Evolutionary conservation across 305 asterid genomes (phyloP), one percentile per base, ranked within the genome.

Genomic region (Solanum hybrid): DNA sequence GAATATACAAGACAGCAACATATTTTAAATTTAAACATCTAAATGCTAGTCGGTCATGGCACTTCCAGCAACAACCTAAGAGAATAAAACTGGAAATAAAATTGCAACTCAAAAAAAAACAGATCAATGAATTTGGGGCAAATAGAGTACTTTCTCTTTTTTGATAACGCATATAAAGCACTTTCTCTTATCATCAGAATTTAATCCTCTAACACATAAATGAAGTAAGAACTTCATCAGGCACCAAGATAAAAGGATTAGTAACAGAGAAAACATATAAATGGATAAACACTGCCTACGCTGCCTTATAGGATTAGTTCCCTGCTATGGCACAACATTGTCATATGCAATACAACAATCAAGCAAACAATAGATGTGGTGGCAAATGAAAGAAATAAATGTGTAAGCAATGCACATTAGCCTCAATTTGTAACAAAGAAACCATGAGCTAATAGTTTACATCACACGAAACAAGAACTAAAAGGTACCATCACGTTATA

Each of bases 401-500:
- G 13, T 31, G 71, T 6, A 56, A 19, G n/a, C 76, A 22, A 85
- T 13, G 42, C 6, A 22, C 45, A 56, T 85, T 31, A 31, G 45
- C 87, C 38, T 81, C 69, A 27, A 81, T 26, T 40, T 40, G 86
- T 26, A 27, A 26, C 32, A 81, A 27, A 27, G 13, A 27, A 81
- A 81, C 4, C 15, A 81, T 29, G 56, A 79, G 8, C 35, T 81
- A 26, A 81, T 81, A 76, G 81, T 17, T 76, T 15, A 84, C 19
- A 56, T 84, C 29, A 3, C 19, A 78, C 9, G 22, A 80, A 88
- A 64, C 81, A 51, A 66, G 87, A 73, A 86, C 17, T 60, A 79
- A 77, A 11, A 27, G 27, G 90, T 95, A 96, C 99, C 99, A 87
- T 92, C 37, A 96, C 99, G 91, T 95, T 96, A 85, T 96, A 96